These are phyloP conservation scores for Trifolium subterraneum DNA, from an alignment of 306 rosid genomes.

Conservation along the genomic window DNA sequence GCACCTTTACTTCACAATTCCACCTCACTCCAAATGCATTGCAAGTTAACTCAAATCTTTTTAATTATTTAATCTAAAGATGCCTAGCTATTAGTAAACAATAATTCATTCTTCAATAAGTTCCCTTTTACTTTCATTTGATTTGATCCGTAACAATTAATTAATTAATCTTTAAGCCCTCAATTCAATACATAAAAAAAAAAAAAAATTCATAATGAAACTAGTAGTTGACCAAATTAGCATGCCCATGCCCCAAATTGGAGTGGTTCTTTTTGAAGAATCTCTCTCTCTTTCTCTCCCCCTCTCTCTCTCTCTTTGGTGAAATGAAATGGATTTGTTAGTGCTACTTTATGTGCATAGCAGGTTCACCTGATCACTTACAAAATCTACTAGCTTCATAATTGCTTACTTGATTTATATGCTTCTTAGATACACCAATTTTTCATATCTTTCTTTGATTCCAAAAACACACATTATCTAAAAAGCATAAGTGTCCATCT, in stretches of 20 bases:
- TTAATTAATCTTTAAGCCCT: background rate
- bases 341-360: conserved; percentile 32
- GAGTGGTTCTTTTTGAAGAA: conserved; percentile 46
- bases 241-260: conserved; percentile 40
- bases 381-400: background rate
- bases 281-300: conserved; percentile 4
- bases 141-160: background rate
- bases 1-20: conserved; percentile 65
- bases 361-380: conserved; percentile 37
- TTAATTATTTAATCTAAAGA: conserved; percentile 35
- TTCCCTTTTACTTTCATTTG: background rate
- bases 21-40: conserved; percentile 38
- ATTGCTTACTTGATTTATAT: conserved; percentile 21
- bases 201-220: conserved; percentile 3
- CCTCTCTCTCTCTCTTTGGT: background rate
- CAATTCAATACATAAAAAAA: conserved; percentile 5
- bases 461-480: conserved; percentile 27
- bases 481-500: background rate
- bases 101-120: conserved; percentile 7
- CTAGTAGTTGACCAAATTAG: conserved; percentile 57
- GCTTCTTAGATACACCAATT: background rate
- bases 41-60: conserved; percentile 38
- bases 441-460: conserved; percentile 31
- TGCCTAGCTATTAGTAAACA: conserved; percentile 27
- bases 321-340: conserved; percentile 56